Conservation (phyloP, 108 stramenopile species). For the Aurantiochytrium sp. region DNA sequence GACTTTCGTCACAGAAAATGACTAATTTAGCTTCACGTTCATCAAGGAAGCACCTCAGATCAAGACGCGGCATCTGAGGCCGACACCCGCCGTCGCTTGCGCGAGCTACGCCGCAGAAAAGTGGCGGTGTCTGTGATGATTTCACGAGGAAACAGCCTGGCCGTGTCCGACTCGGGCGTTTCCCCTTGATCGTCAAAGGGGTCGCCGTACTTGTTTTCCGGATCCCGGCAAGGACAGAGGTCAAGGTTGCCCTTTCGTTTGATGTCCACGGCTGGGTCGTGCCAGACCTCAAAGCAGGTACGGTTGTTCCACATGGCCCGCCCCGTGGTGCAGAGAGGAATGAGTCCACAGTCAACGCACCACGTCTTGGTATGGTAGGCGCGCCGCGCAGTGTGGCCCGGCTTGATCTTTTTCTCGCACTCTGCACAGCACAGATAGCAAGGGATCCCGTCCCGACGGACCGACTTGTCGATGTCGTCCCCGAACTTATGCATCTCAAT, state of each 20-base stretch:
- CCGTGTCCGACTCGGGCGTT: neutral
- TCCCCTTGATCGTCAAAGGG: neutral
- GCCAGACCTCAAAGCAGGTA: slow-evolving; percentile 2
- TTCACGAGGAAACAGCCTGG: neutral
- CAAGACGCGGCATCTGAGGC: too few relatives aligned
- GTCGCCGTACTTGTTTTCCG: neutral
- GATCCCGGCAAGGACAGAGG: neutral
- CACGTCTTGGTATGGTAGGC: slow-evolving; percentile 5
- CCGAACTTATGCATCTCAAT: neutral
- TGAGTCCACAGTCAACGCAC: neutral
- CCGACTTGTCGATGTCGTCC: neutral
- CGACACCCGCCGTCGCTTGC: neutral
- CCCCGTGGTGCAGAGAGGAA: neutral
- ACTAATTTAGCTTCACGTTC: neutral
- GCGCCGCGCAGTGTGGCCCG: neutral
- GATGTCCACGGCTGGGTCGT: neutral
- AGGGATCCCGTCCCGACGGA: neutral
- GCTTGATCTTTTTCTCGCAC: neutral
- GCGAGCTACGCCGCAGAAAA: neutral
- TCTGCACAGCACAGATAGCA: slow-evolving; percentile 1
- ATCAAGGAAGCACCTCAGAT: too few relatives aligned
- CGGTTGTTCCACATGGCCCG: neutral
- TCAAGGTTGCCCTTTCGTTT: neutral
- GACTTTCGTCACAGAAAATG: neutral
- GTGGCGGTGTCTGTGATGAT: neutral